Evolutionary conservation across 164 flowering plant genomes (phyloP).

Genomic region (Nelumbo lutea): DNA sequence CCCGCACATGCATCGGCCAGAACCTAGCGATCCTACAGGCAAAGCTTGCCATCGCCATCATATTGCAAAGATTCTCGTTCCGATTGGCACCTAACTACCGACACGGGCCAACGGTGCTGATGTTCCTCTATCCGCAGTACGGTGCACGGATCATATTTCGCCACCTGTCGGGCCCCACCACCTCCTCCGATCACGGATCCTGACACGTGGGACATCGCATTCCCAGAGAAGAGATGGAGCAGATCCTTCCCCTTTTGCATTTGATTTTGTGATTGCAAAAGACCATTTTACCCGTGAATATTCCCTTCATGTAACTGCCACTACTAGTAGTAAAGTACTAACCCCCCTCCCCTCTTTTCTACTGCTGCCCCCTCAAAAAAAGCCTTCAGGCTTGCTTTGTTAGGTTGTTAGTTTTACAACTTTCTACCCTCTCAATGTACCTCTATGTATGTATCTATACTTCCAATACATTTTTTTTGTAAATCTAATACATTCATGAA

Average conservation of each 20-base stretch:
- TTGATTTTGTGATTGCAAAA: constrained; percentile 4
- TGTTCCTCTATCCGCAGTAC: constrained; percentile 80
- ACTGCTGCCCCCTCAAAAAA: constrained; percentile 7
- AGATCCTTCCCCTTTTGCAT: not conserved
- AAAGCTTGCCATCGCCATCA: constrained; percentile 56
- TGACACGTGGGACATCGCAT: not conserved
- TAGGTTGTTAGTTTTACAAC: constrained; percentile 12
- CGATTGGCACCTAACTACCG: constrained; percentile 54
- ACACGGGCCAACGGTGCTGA: constrained; percentile 86
- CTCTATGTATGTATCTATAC: constrained; percentile 11
- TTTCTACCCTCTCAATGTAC: constrained; percentile 4
- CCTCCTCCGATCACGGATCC: constrained; percentile 15
- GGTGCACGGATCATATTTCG: constrained; percentile 80
- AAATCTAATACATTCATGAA: constrained; percentile 15
- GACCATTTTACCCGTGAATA: constrained; percentile 5
- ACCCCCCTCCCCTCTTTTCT: constrained; percentile 7
- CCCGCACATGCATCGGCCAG: constrained; percentile 84
- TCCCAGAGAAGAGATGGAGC: too few species aligned
- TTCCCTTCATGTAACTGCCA: not conserved
- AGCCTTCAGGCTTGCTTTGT: constrained; percentile 16
- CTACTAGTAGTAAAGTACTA: not conserved
- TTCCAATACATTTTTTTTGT: constrained; percentile 34
- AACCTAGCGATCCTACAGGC: constrained; percentile 79
- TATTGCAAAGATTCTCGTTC: constrained; percentile 66
- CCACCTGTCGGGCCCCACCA: constrained; percentile 15